Percentiles rank a stretch among this genome's conserved stretches.
phyloP scores from a whole-genome alignment of 805 yeast genomes.

The Saccharomycopsis amapae region DNA sequence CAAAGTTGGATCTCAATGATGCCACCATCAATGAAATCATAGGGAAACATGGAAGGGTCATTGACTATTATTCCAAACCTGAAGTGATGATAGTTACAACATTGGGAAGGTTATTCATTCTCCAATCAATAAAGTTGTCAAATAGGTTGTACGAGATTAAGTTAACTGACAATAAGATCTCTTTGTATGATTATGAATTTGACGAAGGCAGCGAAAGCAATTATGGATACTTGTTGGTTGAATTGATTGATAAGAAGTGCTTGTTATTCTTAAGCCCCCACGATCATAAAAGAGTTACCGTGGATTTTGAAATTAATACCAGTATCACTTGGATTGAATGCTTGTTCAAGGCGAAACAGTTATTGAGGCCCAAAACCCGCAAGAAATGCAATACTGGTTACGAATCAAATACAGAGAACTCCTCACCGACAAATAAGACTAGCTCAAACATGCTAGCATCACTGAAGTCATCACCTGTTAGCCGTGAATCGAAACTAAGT shows the following conservation, averaged over 20 bases:
- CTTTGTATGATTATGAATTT: slow-evolving; percentile 77
- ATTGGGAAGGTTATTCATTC: slow-evolving; percentile 29
- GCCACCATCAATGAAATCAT: slow-evolving; percentile 30
- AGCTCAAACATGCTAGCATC: too few species aligned
- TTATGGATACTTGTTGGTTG: slow-evolving; percentile 59
- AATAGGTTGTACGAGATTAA: slow-evolving; percentile 33
- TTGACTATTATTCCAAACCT: slow-evolving; percentile 24
- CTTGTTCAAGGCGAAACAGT: slow-evolving; percentile 55
- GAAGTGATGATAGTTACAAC: slow-evolving; percentile 30
- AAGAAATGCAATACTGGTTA: not conserved
- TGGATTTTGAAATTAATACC: slow-evolving; percentile 39
- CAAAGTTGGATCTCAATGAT: slow-evolving; percentile 27
- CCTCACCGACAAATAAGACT: too few species aligned
- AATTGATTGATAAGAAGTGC: slow-evolving; percentile 48
- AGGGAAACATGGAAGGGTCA: slow-evolving; percentile 21
- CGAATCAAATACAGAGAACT: too few species aligned
- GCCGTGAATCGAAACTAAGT: not conserved
- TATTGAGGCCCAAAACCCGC: slow-evolving; percentile 31
- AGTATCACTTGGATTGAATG: slow-evolving; percentile 64
- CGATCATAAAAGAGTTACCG: slow-evolving; percentile 24
- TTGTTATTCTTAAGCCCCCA: slow-evolving; percentile 45
- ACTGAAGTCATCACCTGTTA: too few species aligned
- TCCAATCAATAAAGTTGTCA: slow-evolving; percentile 27
- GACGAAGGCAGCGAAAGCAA: slow-evolving; percentile 39
- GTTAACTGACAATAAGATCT: slow-evolving; percentile 46